Base-by-base conservation (phyloP, 768 basidiomycete genomes). In the Leccinellum rugosiceps region DNA sequence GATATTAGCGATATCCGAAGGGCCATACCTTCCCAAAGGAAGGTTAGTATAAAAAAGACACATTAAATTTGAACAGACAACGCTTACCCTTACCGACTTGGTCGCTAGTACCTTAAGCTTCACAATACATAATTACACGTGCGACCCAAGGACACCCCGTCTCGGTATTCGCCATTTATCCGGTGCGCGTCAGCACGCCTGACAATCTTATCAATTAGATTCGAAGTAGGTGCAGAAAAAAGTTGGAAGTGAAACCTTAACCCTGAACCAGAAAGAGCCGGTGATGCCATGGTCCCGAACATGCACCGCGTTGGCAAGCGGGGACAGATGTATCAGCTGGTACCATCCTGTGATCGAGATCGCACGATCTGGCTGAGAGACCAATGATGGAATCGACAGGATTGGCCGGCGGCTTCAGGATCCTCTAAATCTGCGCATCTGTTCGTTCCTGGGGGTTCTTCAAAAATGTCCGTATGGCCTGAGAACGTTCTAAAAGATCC, bases 81-180 rank as follows among this genome's bases (percentile, higher is more conserved):
- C 66, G 56, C 63, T 59, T 58, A 71, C 69, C 67, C 61, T 59
- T 58, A 71, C 68, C 67, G 62, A 60, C 58, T 41, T 66, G 48
- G 63, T 68, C 69, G 69, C 68, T 54, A 68, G 64, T 68, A 32
- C 59, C 57, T 67, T 59, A 62, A 52, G 44, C 49, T 63, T 66
- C 68, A 72, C 70, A 63, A 67, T 61, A 72, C 67, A 62, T 60
- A 60, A 38, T 49, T 61, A 70, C 68, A 65, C 68, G 68, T 62
- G 70, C 57, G 47, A 10, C 63, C 65, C 70, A 65, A 63, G 53
- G 72, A 63, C 68, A 72, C 66, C 70, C 60, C 51, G 59, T 58
- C 53, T 57, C 63, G 61, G 75, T 59, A 54, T 55, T 50, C 60
- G 65, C 53, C 59, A 63, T 48, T 51, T 52, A 49, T 56, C 52